Percentiles rank a stretch among this genome's conserved stretches.
Evolutionary conservation across 2,329 filamentous ascomycete species (phyloP).

Genomic region (Fusarium setosum): DNA sequence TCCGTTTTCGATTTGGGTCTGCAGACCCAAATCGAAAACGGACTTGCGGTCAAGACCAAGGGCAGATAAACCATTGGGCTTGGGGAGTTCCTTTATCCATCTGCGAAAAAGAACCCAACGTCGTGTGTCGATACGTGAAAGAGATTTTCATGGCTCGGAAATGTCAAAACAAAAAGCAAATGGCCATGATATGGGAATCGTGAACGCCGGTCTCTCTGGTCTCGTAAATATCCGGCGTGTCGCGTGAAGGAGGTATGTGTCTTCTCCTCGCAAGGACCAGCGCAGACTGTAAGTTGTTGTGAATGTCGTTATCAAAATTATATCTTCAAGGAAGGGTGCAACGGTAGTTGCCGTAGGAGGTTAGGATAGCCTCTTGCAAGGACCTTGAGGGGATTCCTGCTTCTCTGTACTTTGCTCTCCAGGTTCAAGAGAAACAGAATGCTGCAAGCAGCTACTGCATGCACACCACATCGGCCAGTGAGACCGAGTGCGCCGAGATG

Average conservation of each 20-base stretch:
- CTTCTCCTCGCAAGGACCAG: not conserved
- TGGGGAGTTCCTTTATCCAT: conserved; percentile 14
- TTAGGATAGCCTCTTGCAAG: not conserved
- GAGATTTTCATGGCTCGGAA: conserved; percentile 3
- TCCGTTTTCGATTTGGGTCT: too few species aligned
- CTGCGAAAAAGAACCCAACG: conserved; percentile 17
- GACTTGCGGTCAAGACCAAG: too few species aligned
- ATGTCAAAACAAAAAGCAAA: conserved; percentile 21
- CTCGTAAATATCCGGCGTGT: not conserved
- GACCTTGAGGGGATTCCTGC: not conserved
- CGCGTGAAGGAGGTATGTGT: conserved; percentile 6
- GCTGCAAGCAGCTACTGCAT: conserved; percentile 53
- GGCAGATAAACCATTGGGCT: conserved; percentile 1
- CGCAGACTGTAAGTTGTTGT: not conserved
- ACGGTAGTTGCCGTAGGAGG: conserved; percentile 11
- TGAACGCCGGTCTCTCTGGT: conserved; percentile 9
- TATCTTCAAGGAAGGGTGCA: conserved; percentile 5
- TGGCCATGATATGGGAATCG: conserved; percentile 13
- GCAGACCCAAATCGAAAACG: not conserved
- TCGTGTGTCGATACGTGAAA: conserved; percentile 5
- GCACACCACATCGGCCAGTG: conserved; percentile 60
- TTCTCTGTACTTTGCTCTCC: not conserved
- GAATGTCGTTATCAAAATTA: conserved; percentile 10
- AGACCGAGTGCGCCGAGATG: conserved; percentile 57
- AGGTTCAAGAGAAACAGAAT: not conserved